Base-by-base conservation (phyloP, 768 basidiomycete genomes). In the Mycena rosella region DNA sequence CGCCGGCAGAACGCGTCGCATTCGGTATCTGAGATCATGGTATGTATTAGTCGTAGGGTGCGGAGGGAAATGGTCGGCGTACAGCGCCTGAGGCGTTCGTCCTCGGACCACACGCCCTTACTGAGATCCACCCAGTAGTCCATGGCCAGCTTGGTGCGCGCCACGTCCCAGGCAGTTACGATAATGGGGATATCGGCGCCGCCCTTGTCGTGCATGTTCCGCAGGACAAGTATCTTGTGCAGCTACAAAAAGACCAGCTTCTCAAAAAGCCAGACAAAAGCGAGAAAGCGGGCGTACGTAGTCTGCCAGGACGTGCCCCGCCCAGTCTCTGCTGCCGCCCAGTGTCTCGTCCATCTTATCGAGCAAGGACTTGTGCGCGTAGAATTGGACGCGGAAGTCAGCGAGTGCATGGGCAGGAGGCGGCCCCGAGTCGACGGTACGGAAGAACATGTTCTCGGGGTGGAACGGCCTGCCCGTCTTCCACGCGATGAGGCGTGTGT, bases 201-300 rank as follows among this genome's bases (percentile, higher is more conserved):
- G 14, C 73, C 76, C 20, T 60, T 60, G 62, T 78, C 76, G 45
- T 75, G 76, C 74, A 76, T 78, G 34, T 75, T 76, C 3, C 77
- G 70, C 27, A 77, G 68, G 30, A 78, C 48, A 14, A 74, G 66
- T 7, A 77, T 38, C 4, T 74, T 67, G 56, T 75, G 73, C 47
- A 74, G 63, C 74, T 78, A 11, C 32, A 11, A 5, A 34, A 5
- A 34, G n/a, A n/a, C n/a, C n/a, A n/a, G n/a, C n/a, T n/a, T n/a
- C n/a, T n/a, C n/a, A n/a, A n/a, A n/a, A n/a, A n/a, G n/a, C n/a
- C n/a, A n/a, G n/a, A n/a, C n/a, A 34, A 34, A 6, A 18, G 36
- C 34, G 29, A 18, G n/a, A 29, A 40, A 27, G 20, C 36, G 27
- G 36, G 30, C 63, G 36, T 44, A 70, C 64, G 26, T 60, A 54